These are phyloP conservation scores for Acer negundo DNA, from an alignment of 345 rosid species.

Conservation along the genomic window DNA sequence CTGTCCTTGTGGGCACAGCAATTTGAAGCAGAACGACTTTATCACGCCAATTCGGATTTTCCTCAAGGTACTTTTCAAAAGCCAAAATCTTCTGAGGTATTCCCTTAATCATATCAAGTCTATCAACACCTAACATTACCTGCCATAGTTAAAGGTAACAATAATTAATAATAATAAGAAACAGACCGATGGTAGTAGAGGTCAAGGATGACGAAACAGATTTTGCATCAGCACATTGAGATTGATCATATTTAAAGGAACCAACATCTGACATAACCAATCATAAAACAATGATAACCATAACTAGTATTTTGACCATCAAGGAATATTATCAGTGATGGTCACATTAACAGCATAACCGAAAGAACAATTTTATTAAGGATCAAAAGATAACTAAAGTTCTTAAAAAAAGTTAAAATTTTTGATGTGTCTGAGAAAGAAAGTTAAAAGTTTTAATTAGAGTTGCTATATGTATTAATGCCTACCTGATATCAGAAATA, in stretches of 20 bases:
- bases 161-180: conserved; percentile 12
- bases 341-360: conserved; percentile 1
- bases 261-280: neutral
- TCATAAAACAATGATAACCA: neutral
- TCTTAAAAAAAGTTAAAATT: neutral
- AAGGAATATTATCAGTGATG: neutral
- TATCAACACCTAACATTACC: conserved; percentile 71
- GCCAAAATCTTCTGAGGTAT: conserved; percentile 69
- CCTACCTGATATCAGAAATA: neutral
- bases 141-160: conserved; percentile 29
- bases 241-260: neutral
- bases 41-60: conserved; percentile 62
- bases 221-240: neutral
- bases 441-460: neutral
- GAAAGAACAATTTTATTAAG: neutral
- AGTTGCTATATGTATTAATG: neutral
- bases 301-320: neutral
- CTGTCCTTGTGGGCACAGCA: conserved; percentile 66
- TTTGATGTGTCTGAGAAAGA: neutral
- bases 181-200: neutral
- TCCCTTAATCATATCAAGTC: conserved; percentile 71
- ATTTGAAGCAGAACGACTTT: conserved; percentile 66
- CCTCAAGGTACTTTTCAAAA: conserved; percentile 61
- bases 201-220: neutral
- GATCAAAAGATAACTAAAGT: no score